phyloP scores from a whole-genome alignment of 2,329 filamentous ascomycete genomes.

The Sphaerulina vaccinii region DNA sequence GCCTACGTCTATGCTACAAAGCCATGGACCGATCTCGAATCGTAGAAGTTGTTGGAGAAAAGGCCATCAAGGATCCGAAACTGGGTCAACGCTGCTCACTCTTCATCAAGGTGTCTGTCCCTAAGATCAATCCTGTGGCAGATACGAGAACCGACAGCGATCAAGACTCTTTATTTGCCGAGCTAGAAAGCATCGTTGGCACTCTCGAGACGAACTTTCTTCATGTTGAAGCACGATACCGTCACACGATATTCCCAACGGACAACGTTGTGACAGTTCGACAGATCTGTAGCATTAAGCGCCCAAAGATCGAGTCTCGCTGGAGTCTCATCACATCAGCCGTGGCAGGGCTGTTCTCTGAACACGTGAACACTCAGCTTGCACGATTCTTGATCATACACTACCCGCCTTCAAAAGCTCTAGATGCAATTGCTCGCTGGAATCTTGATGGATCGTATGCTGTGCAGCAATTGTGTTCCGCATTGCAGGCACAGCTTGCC shows the following conservation, averaged over 20 bases:
- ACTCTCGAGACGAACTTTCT: constrained; percentile 34
- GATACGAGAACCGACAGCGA: constrained; percentile 16
- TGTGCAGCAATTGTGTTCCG: constrained; percentile 17
- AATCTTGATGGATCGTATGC: constrained; percentile 15
- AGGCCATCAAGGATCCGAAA: constrained; percentile 28
- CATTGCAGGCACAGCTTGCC: constrained; percentile 9
- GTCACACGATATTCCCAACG: constrained; percentile 36
- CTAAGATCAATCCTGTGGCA: constrained; percentile 17
- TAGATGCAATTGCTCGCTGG: constrained; percentile 30
- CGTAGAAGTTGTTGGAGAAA: constrained; percentile 33
- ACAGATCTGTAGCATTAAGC: constrained; percentile 32
- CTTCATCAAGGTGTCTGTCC: constrained; percentile 33
- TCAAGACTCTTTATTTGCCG: constrained; percentile 32
- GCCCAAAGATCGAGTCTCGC: constrained; percentile 34
- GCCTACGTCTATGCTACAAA: constrained; percentile 35
- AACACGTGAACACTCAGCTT: constrained; percentile 20
- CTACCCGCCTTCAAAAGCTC: constrained; percentile 24
- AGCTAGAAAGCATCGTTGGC: constrained; percentile 38
- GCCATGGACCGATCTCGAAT: constrained; percentile 28
- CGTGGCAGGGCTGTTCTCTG: constrained; percentile 13
- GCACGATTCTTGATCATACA: constrained; percentile 27
- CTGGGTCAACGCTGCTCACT: constrained; percentile 29
- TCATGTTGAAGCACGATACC: constrained; percentile 38
- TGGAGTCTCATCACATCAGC: constrained; percentile 33
- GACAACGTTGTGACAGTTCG: constrained; percentile 35